These are phyloP conservation scores for Cytauxzoon felis DNA, from an alignment of 169 alveolate genomes.

Conservation along the genomic window DNA sequence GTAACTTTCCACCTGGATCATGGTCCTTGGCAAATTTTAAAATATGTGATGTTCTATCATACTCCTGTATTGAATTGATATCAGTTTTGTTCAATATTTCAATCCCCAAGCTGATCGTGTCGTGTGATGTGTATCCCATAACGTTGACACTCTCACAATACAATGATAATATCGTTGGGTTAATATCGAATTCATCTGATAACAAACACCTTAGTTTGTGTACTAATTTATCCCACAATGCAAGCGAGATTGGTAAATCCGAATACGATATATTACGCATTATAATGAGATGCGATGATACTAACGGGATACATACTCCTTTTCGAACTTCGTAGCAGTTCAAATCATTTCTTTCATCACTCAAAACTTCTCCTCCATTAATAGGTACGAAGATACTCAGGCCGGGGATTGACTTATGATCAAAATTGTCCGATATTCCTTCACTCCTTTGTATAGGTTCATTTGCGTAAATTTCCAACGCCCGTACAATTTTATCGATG, in stretches of 20 bases:
- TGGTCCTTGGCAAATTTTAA: neutral
- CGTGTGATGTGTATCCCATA: conserved; percentile 33
- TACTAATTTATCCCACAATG: conserved; percentile 31
- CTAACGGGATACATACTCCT: too few species aligned
- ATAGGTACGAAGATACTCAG: too few species aligned
- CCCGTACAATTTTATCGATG: conserved; percentile 9
- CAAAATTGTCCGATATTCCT: neutral
- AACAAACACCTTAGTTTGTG: neutral
- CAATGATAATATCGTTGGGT: neutral
- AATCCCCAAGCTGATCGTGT: conserved; percentile 13
- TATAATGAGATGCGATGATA: conserved; percentile 21
- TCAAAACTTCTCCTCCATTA: too few species aligned
- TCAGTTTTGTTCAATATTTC: neutral
- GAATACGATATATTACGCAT: conserved; percentile 33
- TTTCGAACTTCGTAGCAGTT: too few species aligned
- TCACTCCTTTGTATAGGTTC: too few species aligned
- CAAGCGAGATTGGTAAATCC: conserved; percentile 38
- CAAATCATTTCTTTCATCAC: too few species aligned
- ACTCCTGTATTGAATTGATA: neutral
- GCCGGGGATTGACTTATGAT: too few species aligned
- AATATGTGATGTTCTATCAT: conserved; percentile 1
- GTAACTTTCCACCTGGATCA: neutral
- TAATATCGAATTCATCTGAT: neutral
- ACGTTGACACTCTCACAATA: conserved; percentile 25
- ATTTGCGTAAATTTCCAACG: conserved; percentile 12